Evolutionary conservation across 495 filamentous ascomycete genomes (phyloP), one percentile per base, ranked within the genome.

Genomic region (Beverwykella pulmonaria): DNA sequence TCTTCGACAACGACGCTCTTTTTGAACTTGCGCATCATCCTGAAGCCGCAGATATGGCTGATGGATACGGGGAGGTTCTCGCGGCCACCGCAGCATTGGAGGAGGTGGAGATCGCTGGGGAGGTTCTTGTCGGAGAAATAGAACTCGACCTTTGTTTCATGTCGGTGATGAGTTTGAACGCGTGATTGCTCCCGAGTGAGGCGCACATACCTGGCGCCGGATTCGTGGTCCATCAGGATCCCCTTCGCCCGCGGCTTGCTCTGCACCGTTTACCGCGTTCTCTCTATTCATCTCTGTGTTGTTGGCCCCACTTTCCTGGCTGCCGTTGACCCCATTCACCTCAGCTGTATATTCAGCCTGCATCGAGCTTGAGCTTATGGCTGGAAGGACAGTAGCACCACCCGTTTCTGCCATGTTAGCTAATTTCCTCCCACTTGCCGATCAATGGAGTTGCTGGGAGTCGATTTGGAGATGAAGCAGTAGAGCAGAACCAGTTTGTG

Each of bases 91-190:
- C 70, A 69, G 49, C 69, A 58, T 30, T 66, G 63, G 41, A 78
- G 73, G 10, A 79, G 61, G 59, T 76, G 63, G 9, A 55, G 47
- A 61, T 78, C 76, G 2, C 44, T 68, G 25, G 65, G 67, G 19
- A 79, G 75, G 56, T 79, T 79, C 53, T 78, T 75, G 49, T 79
- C 77, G 44, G 75, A 76, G 72, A 79, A 79, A 66, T 79, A 79
- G 72, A 54, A 78, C 46, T 79, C 77, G 39, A 79, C 75, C 65
- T 79, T 30, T 6, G 20, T 41, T 54, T 22, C 25, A n/a, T 27
- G 32, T 14, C 3, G 20, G 15, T 20, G 2, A 30, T 48, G 48
- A 34, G 30, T n/a, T n/a, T 34, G 30, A 12, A 34, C 30, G 12
- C 5, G 30, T 4, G 4, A 34, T 34, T 34, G 4, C 12, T 4